A percentile compares a stretch with the other conserved stretches of the same genome.
Evolutionary conservation across 1,139 yeast genomes (phyloP).

Genomic region (Geotrichum siamense): DNA sequence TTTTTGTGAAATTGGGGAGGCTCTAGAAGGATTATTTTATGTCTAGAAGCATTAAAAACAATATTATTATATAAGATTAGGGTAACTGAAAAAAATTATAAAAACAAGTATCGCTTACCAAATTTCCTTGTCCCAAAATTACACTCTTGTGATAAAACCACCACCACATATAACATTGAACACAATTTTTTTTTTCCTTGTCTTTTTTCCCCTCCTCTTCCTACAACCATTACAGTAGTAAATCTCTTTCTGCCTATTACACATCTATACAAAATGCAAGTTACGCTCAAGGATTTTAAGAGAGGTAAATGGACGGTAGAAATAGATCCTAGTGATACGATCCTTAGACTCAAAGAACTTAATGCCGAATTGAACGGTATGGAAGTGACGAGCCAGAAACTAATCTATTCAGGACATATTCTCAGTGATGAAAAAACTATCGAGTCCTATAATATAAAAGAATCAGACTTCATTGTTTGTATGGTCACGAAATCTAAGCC

Average conservation of each 20-base stretch:
- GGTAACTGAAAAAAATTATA: no score
- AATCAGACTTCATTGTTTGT: constrained; percentile 84
- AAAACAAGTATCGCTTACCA: no score
- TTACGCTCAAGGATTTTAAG: constrained; percentile 85
- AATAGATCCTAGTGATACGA: constrained; percentile 59
- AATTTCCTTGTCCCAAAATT: no score
- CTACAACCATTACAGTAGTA: background rate
- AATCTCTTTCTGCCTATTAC: no score
- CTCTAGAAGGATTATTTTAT: no score
- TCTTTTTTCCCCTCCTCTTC: constrained; percentile 1
- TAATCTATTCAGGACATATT: constrained; percentile 89
- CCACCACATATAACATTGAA: background rate
- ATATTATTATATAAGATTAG: no score
- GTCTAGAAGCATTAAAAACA: no score
- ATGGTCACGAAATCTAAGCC: constrained; percentile 58
- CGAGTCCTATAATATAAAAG: constrained; percentile 63
- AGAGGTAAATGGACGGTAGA: constrained; percentile 82
- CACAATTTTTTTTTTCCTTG: background rate
- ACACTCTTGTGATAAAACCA: no score
- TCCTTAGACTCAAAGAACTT: constrained; percentile 62
- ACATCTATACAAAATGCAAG: constrained; percentile 56
- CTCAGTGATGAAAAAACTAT: constrained; percentile 76
- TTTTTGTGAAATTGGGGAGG: no score
- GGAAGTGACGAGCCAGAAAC: constrained; percentile 70
- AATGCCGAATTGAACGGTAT: constrained; percentile 63